These are phyloP conservation scores for Rhodomyrtus psidioides DNA, from an alignment of 441 rosid genomes.

Conservation along the genomic window DNA sequence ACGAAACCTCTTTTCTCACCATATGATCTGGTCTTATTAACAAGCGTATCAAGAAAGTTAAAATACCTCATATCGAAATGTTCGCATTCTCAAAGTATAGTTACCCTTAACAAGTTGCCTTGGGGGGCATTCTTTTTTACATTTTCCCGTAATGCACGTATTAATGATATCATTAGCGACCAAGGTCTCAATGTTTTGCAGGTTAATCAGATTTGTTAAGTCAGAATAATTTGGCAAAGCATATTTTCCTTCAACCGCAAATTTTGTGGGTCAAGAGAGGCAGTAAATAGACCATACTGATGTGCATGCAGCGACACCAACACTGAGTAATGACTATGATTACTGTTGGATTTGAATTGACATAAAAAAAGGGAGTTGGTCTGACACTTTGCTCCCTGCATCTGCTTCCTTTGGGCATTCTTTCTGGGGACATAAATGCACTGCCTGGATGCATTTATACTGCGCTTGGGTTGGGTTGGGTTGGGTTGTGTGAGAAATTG, in stretches of 20 bases:
- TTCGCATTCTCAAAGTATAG: not conserved
- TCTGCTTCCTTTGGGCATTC: not conserved
- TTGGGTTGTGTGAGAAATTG: not conserved
- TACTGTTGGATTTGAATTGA: not conserved
- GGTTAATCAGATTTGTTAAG: not conserved
- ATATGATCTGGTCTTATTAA: not conserved
- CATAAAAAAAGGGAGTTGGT: not conserved
- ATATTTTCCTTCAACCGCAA: not conserved
- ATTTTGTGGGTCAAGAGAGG: not conserved
- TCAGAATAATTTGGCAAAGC: not conserved
- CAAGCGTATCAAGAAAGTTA: not conserved
- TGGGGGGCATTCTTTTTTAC: not conserved
- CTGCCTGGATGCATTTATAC: conserved; percentile 24
- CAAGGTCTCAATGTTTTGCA: not conserved
- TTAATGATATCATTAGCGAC: not conserved
- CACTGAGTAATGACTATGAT: not conserved
- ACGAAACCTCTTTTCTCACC: not conserved
- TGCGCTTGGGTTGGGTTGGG: conserved; percentile 8
- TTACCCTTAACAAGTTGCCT: not conserved
- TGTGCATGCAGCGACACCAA: not conserved
- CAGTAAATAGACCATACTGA: not conserved
- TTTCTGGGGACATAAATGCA: not conserved
- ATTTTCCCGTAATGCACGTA: not conserved
- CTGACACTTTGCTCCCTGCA: not conserved
- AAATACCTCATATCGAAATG: not conserved